A percentile compares a stretch with the other conserved stretches of the same genome.
These are phyloP conservation scores for Grosmannia huntii DNA, from an alignment of 2,329 filamentous ascomycete species.

Conservation along the genomic window DNA sequence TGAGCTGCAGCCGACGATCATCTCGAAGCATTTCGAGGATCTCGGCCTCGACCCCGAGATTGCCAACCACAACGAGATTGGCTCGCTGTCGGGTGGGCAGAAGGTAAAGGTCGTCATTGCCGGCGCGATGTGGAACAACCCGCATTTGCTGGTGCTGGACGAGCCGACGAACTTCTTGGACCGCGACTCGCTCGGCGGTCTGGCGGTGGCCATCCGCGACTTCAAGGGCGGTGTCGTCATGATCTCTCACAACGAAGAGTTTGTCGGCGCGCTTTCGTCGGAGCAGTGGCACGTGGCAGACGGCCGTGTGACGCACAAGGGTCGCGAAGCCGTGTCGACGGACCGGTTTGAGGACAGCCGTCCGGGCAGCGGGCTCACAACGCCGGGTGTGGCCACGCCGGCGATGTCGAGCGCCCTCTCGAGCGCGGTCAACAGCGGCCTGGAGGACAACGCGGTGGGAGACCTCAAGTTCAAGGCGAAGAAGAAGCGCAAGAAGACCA, in stretches of 20 bases:
- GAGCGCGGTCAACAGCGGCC: constrained; percentile 66
- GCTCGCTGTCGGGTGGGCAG: constrained; percentile 87
- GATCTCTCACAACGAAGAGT: constrained; percentile 99
- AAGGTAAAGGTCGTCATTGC: constrained; percentile 99
- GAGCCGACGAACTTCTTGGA: constrained; percentile 99
- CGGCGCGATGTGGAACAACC: constrained; percentile 97
- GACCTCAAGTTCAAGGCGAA: constrained; percentile 73
- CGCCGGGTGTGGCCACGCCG: constrained; percentile 24
- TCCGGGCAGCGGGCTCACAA: constrained; percentile 31
- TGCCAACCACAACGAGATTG: constrained; percentile 97
- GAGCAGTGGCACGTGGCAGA: constrained; percentile 94
- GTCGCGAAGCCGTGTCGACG: constrained; percentile 56
- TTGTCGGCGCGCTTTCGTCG: constrained; percentile 86
- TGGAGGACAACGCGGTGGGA: constrained; percentile 52
- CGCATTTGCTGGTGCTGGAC: constrained; percentile 91
- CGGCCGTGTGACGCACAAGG: constrained; percentile 76
- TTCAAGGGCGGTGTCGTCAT: constrained; percentile 98
- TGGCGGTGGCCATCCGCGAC: constrained; percentile 94
- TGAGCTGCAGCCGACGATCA: constrained; percentile 80
- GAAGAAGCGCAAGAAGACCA: constrained; percentile 99
- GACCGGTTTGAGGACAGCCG: constrained; percentile 81
- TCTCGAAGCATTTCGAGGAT: constrained; percentile 97
- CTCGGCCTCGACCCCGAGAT: constrained; percentile 94
- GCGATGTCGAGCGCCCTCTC: constrained; percentile 36
- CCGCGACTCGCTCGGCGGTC: constrained; percentile 87